phyloP scores from a whole-genome alignment of 2,329 filamentous ascomycete species.

The Aspergillus pseudoglaucus region DNA sequence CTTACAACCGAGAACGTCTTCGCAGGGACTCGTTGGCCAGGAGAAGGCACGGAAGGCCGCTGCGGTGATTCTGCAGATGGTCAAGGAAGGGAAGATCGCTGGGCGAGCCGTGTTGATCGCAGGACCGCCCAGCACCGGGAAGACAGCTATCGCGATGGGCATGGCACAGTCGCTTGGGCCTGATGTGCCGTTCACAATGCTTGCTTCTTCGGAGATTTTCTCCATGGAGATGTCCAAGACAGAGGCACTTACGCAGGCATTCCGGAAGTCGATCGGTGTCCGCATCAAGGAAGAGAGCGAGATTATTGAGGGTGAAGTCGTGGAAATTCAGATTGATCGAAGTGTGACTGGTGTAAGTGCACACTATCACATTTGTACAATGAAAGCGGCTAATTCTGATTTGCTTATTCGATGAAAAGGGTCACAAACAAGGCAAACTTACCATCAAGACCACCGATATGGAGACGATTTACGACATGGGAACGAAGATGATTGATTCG shows the following conservation, averaged over 20 bases:
- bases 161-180: constrained; percentile 94
- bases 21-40: constrained; percentile 92
- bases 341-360: constrained; percentile 75
- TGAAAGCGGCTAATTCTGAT: constrained; percentile 8
- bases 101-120: constrained; percentile 91
- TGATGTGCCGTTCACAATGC: constrained; percentile 93
- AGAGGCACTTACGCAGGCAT: constrained; percentile 95
- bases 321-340: constrained; percentile 96
- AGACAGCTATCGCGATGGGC: constrained; percentile 97
- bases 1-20: constrained; percentile 74
- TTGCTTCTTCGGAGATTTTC: constrained; percentile 95
- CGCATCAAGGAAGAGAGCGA: constrained; percentile 98
- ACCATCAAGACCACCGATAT: constrained; percentile 99
- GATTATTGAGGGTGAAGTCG: constrained; percentile 97
- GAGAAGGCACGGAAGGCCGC: constrained; percentile 95
- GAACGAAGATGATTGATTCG: constrained; percentile 98
- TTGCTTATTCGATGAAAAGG: constrained; percentile 35
- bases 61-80: constrained; percentile 95
- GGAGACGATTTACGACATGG: constrained; percentile 99
- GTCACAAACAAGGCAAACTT: constrained; percentile 96
- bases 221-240: constrained; percentile 99
- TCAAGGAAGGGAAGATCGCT: constrained; percentile 97
- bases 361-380: neutral
- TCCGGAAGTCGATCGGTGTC: constrained; percentile 95
- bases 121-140: constrained; percentile 91